Evolutionary conservation across 2,329 filamentous ascomycete genomes (phyloP), one percentile per base, ranked within the genome.

Genomic region (Epichloe gansuensis): DNA sequence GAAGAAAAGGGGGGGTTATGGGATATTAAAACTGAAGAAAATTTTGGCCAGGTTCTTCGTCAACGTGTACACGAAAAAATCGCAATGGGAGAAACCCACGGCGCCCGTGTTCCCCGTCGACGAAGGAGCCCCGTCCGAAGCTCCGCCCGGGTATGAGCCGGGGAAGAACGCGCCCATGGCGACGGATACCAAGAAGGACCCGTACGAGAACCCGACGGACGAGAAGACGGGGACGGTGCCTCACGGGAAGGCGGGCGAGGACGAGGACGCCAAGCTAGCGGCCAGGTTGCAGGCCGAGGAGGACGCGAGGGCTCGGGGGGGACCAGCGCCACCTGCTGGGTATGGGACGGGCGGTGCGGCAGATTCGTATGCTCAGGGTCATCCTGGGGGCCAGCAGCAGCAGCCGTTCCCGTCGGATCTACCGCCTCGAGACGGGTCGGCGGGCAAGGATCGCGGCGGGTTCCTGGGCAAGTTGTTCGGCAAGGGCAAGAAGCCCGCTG

Each of bases 41-140:
- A 13, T 11, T 11, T 4, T 25, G 11, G 25, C 15, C 50, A 89
- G 85, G 84, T 95, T 93, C 78, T 96, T 87, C 71, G 86, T 95
- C 55, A 93, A 96, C 71, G 80, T 86, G 55, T 80, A 83, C 68
- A 95, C 89, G 57, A 93, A 93, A 63, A 77, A 85, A 64, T 95
- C 90, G 5, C 86, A 91, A 76, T 96, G 90, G 90, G 86, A 95
- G 4, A 84, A 81, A 59, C 89, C 89, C 17, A 87, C 82, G 39
- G 76, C 76, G 50, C 83, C 86, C 43, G 81, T 81, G 50, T 77
- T 79, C 57, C 74, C 77, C 15, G 68, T 75, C 7, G 67, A 64
- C 31, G 66, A 64, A 31, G 59, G 63, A 45, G 64, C 65, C 6
- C 72, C 83, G 12, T 67, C 74, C 5, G 85, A 81, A 39, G 75